phyloP scores from a whole-genome alignment of 108 stramenopile genomes.

The Discostella stelligeroides region DNA sequence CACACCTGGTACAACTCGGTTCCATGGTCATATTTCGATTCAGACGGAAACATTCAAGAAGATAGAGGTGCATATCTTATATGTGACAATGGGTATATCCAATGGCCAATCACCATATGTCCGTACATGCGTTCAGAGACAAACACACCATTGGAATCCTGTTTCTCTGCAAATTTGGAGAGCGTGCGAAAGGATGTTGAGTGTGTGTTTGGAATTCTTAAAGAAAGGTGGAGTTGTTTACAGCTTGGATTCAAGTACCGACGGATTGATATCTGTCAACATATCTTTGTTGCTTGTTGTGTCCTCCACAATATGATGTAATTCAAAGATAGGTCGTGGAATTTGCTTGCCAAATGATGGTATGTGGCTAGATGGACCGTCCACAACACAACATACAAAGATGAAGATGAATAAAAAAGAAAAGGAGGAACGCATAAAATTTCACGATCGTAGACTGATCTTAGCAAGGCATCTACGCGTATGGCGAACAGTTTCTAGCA shows the following conservation, averaged over 20 bases:
- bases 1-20: too few relatives aligned
- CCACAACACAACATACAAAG: background rate
- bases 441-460: too few relatives aligned
- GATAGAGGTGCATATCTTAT: conserved; percentile 37
- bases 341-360: background rate
- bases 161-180: conserved; percentile 30
- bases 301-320: conserved; percentile 40
- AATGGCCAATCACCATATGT: conserved; percentile 45
- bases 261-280: background rate
- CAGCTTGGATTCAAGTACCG: conserved; percentile 15
- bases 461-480: background rate
- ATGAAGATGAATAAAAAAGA: too few relatives aligned
- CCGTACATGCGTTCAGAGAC: conserved; percentile 14
- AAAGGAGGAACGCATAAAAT: too few relatives aligned
- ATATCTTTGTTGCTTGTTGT: conserved; percentile 24
- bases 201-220: conserved; percentile 39
- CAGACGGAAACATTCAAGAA: too few relatives aligned
- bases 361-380: background rate
- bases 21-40: too few relatives aligned
- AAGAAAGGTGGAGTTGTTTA: conserved; percentile 27
- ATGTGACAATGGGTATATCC: conserved; percentile 53
- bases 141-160: conserved; percentile 1
- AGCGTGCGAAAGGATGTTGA: conserved; percentile 61
- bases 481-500: background rate
- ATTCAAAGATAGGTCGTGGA: background rate